Evolutionary conservation across 805 yeast genomes (phyloP).

Genomic region (Blastobotrys chiropterorum): DNA sequence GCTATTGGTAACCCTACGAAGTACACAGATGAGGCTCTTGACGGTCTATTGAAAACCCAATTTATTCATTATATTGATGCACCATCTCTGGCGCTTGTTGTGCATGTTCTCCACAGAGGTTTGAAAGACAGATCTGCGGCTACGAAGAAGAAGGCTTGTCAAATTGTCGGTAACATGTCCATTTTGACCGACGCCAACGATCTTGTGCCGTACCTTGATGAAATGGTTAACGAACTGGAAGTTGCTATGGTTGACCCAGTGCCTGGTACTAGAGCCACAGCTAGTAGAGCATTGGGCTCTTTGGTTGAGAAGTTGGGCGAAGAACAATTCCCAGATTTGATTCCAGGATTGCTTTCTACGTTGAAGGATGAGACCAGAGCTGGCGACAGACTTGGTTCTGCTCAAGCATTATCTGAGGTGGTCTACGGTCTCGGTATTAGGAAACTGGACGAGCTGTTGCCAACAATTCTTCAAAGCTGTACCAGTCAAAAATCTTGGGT

Average conservation of each 20-base stretch:
- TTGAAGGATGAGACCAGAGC: conserved; percentile 70
- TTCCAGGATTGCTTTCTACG: conserved; percentile 70
- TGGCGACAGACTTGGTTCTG: conserved; percentile 94
- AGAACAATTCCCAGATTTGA: conserved; percentile 86
- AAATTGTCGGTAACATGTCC: conserved; percentile 98
- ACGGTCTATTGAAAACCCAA: conserved; percentile 79
- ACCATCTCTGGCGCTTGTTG: conserved; percentile 90
- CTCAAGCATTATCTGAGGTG: conserved; percentile 94
- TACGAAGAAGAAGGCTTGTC: conserved; percentile 90
- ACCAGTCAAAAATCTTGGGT: conserved; percentile 59
- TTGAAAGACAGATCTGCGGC: conserved; percentile 91
- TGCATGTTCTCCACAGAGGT: conserved; percentile 93
- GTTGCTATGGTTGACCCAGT: conserved; percentile 98
- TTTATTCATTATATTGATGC: conserved; percentile 98
- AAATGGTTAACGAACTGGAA: conserved; percentile 76
- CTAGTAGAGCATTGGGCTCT: conserved; percentile 94
- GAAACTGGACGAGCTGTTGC: conserved; percentile 84
- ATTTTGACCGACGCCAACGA: conserved; percentile 87
- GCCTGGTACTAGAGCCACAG: conserved; percentile 93
- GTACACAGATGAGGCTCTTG: conserved; percentile 81
- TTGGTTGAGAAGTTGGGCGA: conserved; percentile 95
- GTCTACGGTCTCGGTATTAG: conserved; percentile 83
- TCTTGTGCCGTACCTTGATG: conserved; percentile 72
- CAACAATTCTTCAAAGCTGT: conserved; percentile 68
- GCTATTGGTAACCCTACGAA: conserved; percentile 97